Evolutionary conservation across 306 rosid species (phyloP).

Genomic region (Sicyos edulis): DNA sequence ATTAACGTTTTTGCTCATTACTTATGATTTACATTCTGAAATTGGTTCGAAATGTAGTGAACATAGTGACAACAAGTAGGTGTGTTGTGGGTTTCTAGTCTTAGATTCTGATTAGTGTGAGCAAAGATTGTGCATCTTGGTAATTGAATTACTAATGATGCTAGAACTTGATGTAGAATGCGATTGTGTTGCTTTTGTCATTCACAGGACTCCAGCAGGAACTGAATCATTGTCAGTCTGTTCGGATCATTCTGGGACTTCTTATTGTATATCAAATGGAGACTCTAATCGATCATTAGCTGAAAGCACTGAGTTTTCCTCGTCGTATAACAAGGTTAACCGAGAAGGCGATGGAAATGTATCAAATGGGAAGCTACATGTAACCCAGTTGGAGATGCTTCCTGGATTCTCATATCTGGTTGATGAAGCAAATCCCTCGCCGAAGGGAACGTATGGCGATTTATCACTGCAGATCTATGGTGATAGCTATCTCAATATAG

Average conservation of each 20-base stretch:
- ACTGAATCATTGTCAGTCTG: conserved; percentile 58
- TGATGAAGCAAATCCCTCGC: conserved; percentile 40
- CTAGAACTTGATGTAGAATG: conserved; percentile 29
- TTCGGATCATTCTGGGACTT: conserved; percentile 49
- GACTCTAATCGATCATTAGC: conserved; percentile 44
- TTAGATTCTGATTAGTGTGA: not conserved
- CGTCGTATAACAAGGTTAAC: conserved; percentile 50
- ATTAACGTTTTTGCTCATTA: not conserved
- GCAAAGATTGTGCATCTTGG: not conserved
- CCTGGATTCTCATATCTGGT: conserved; percentile 47
- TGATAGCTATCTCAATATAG: conserved; percentile 45
- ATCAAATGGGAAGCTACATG: conserved; percentile 34
- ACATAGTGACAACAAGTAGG: not conserved
- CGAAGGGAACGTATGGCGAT: conserved; percentile 27
- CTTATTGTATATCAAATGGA: conserved; percentile 37
- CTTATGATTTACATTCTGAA: conserved; percentile 12
- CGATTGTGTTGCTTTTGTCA: conserved; percentile 25
- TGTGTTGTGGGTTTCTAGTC: not conserved
- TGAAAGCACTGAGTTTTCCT: conserved; percentile 52
- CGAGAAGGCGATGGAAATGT: conserved; percentile 29
- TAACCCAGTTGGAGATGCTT: conserved; percentile 35
- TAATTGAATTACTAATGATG: conserved; percentile 10
- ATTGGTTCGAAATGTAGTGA: not conserved
- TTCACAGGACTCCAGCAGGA: conserved; percentile 68
- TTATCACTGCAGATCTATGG: conserved; percentile 44